phyloP scores from a whole-genome alignment of 352 stramenopile genomes.

The Pythium insidiosum region DNA sequence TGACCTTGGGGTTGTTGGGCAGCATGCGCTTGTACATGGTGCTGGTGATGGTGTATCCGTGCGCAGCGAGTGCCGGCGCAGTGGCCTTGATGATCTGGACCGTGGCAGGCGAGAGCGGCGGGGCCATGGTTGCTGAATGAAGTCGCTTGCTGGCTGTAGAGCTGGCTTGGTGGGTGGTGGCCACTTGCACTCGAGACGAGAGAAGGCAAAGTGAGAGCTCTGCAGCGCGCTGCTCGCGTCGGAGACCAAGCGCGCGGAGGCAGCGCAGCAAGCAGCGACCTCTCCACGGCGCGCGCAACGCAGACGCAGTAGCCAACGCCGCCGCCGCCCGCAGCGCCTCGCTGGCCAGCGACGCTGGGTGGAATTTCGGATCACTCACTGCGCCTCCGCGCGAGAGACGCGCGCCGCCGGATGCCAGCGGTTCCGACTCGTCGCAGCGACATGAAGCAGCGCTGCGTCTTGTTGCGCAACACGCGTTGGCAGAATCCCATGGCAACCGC shows the following conservation, averaged over 20 bases:
- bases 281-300: too few species aligned
- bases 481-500: too few species aligned
- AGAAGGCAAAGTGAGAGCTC: not conserved
- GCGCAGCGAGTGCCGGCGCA: constrained; percentile 44
- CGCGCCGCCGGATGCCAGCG: not conserved
- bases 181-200: constrained; percentile 13
- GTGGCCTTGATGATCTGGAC: constrained; percentile 60
- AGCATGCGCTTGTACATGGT: constrained; percentile 72
- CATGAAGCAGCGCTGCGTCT: too few species aligned
- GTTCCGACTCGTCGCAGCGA: too few species aligned
- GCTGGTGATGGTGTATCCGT: constrained; percentile 54
- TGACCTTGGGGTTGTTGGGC: constrained; percentile 45
- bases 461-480: too few species aligned
- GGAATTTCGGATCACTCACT: constrained; percentile 14
- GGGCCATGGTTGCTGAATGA: too few species aligned
- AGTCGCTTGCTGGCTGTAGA: too few species aligned
- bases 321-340: too few species aligned
- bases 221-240: not conserved
- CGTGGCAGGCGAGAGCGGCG: constrained; percentile 24
- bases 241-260: constrained; percentile 8
- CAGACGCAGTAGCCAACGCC: too few species aligned
- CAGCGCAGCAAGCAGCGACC: not conserved
- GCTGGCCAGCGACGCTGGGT: too few species aligned
- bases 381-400: not conserved
- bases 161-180: constrained; percentile 14